phyloP scores from a whole-genome alignment of 768 basidiomycete genomes.

The Kwoniella europaea region DNA sequence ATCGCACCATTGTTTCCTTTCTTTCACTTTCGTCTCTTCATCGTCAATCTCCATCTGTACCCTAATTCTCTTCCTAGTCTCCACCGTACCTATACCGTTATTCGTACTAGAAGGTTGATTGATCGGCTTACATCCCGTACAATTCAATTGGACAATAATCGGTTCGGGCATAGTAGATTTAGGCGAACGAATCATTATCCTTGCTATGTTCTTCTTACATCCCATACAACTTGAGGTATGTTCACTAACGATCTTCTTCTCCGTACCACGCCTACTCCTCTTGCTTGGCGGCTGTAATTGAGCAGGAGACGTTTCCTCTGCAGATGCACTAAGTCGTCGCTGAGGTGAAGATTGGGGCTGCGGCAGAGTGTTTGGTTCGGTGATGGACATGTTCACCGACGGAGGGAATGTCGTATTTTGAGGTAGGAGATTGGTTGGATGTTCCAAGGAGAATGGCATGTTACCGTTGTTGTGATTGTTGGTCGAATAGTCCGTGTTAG shows the following conservation, averaged over 20 bases:
- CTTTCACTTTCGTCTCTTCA: constrained; percentile 30
- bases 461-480: background rate
- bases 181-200: constrained; percentile 45
- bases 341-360: constrained; percentile 20
- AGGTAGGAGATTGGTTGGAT: background rate
- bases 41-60: constrained; percentile 44
- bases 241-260: constrained; percentile 44
- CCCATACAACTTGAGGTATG: constrained; percentile 25
- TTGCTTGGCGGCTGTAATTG: constrained; percentile 20
- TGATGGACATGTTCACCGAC: background rate
- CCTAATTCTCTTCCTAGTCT: constrained; percentile 47
- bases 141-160: constrained; percentile 27
- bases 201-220: constrained; percentile 33
- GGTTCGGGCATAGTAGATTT: constrained; percentile 39
- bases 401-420: background rate
- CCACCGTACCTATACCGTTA: constrained; percentile 40
- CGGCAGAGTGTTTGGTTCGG: background rate
- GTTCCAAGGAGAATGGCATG: constrained; percentile 1
- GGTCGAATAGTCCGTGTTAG: constrained; percentile 5
- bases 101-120: constrained; percentile 14
- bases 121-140: constrained; percentile 37
- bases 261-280: constrained; percentile 26
- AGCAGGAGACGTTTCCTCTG: background rate
- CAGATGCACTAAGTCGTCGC: constrained; percentile 17
- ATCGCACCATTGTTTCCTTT: constrained; percentile 48